phyloP scores from a whole-genome alignment of 306 rosid genomes.

The Hylodesmum podocarpum region DNA sequence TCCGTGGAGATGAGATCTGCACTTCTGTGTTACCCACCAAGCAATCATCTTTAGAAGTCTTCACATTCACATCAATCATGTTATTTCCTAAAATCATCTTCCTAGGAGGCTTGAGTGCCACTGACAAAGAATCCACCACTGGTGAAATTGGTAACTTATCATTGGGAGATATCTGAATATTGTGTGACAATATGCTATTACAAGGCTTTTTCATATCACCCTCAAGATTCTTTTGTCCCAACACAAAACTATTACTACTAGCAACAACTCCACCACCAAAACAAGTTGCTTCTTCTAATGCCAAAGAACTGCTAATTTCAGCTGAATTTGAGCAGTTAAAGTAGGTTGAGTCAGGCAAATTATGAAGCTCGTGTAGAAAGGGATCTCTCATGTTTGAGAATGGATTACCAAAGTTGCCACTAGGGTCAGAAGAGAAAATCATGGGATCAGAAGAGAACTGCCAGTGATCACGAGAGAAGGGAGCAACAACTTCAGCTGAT shows the following conservation, averaged over 20 bases:
- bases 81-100: conserved; percentile 31
- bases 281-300: neutral
- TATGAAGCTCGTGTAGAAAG: conserved; percentile 51
- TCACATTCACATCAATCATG: conserved; percentile 38
- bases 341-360: conserved; percentile 23
- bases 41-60: conserved; percentile 39
- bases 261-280: neutral
- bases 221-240: neutral
- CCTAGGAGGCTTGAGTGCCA: conserved; percentile 33
- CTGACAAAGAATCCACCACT: conserved; percentile 33
- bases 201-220: conserved; percentile 31
- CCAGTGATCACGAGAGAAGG: conserved; percentile 14
- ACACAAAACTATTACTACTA: neutral
- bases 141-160: conserved; percentile 23
- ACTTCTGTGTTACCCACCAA: conserved; percentile 45
- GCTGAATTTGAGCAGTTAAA: conserved; percentile 27
- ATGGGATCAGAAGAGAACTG: conserved; percentile 30
- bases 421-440: conserved; percentile 27
- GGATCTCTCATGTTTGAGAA: conserved; percentile 70
- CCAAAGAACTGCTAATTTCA: conserved; percentile 10
- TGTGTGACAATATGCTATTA: conserved; percentile 49
- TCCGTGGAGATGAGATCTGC: conserved; percentile 83
- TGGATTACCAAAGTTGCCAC: conserved; percentile 66
- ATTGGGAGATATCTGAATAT: conserved; percentile 74
- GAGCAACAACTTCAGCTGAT: conserved; percentile 19